A percentile compares a stretch with the other conserved stretches of the same genome.
Conservation (phyloP, 2,329 filamentous ascomycete genomes). For the Aspergillus fijiensis region DNA sequence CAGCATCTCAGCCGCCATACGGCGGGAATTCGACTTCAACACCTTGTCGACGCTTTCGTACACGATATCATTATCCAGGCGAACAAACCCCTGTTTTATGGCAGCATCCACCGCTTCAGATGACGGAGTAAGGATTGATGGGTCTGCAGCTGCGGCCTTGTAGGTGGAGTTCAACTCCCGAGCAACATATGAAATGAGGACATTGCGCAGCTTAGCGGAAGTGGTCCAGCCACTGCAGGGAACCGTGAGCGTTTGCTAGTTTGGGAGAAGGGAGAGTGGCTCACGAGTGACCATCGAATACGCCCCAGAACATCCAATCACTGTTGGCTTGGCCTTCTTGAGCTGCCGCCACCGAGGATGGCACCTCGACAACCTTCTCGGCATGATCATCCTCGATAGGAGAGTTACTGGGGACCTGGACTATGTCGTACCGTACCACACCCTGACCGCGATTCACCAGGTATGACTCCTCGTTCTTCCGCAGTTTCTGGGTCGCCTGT, state of each 20-base stretch:
- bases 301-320: constrained; percentile 99
- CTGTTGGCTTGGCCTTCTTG: constrained; percentile 59
- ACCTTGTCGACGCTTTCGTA: constrained; percentile 91
- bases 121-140: constrained; percentile 62
- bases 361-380: constrained; percentile 94
- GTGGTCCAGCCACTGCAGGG: constrained; percentile 84
- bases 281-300: constrained; percentile 95
- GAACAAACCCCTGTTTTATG: constrained; percentile 87
- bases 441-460: constrained; percentile 84
- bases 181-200: constrained; percentile 87
- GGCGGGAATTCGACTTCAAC: constrained; percentile 81
- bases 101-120: constrained; percentile 82
- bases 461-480: constrained; percentile 88
- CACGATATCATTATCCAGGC: constrained; percentile 90
- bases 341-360: constrained; percentile 57
- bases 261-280: constrained; percentile 22
- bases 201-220: constrained; percentile 89
- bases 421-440: constrained; percentile 90
- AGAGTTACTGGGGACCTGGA: constrained; percentile 92
- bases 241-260: constrained; percentile 2
- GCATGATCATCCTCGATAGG: constrained; percentile 98
- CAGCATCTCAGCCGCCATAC: constrained; percentile 85
- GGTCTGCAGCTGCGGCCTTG: constrained; percentile 65
- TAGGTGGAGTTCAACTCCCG: constrained; percentile 91
- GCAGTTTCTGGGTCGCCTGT: constrained; percentile 84